Evolutionary conservation across 345 rosid species (phyloP).

Genomic region (Brassica juncea): DNA sequence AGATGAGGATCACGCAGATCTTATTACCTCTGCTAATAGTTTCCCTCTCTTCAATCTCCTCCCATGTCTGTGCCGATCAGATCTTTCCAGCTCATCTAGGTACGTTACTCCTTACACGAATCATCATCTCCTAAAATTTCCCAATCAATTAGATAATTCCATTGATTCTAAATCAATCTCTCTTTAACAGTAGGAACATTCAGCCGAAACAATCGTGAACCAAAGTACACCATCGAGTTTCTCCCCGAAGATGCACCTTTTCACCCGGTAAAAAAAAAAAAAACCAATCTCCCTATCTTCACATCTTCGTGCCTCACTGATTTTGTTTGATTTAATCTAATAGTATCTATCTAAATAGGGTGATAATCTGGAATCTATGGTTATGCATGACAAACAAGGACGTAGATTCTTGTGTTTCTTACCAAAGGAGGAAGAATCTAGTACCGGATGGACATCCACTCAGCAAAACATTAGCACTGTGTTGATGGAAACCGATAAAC

Average conservation of each 20-base stretch:
- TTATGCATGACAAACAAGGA: not conserved
- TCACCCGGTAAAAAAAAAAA: conserved; percentile 58
- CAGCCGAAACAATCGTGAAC: conserved; percentile 74
- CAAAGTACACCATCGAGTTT: conserved; percentile 77
- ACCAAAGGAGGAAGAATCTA: conserved; percentile 75
- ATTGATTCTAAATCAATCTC: not conserved
- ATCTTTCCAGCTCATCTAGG: conserved; percentile 72
- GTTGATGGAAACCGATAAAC: conserved; percentile 78
- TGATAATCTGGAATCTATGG: not conserved
- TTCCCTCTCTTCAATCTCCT: conserved; percentile 30
- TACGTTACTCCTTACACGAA: not conserved
- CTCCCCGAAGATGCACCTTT: conserved; percentile 70
- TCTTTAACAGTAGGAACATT: conserved; percentile 60
- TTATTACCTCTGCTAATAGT: conserved; percentile 35
- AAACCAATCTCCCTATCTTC: not conserved
- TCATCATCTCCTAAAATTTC: not conserved
- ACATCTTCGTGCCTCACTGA: not conserved
- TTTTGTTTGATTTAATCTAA: not conserved
- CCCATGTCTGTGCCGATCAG: conserved; percentile 54
- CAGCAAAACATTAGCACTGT: conserved; percentile 67
- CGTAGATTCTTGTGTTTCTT: conserved; percentile 61
- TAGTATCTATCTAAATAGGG: not conserved
- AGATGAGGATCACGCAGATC: conserved; percentile 29
- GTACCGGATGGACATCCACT: conserved; percentile 45
- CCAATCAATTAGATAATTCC: not conserved